Percentiles rank a stretch among this genome's conserved stretches.
Evolutionary conservation across 2,329 filamentous ascomycete species (phyloP).

Genomic region (Knoxdaviesia capensis): DNA sequence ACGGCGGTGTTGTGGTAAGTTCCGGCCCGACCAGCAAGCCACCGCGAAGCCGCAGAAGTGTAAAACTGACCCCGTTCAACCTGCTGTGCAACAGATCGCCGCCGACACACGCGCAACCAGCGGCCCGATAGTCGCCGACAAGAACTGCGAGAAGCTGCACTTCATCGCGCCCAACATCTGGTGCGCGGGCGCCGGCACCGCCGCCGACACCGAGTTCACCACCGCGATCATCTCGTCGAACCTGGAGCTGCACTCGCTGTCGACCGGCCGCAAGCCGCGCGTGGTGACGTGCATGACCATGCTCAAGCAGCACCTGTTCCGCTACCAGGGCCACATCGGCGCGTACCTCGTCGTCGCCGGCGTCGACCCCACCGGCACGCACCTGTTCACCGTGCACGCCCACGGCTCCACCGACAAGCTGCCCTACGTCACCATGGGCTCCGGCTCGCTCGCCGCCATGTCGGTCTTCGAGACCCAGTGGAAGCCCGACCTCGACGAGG

Average conservation of each 20-base stretch:
- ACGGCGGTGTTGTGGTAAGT: slow-evolving; percentile 84
- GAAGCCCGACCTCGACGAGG: slow-evolving; percentile 57
- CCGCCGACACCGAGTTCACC: slow-evolving; percentile 97
- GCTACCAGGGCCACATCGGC: slow-evolving; percentile 92
- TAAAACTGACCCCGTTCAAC: background rate
- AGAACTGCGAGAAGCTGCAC: slow-evolving; percentile 99
- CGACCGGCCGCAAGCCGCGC: slow-evolving; percentile 86
- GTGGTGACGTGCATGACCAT: slow-evolving; percentile 99
- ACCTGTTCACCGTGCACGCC: slow-evolving; percentile 95
- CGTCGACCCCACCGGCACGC: slow-evolving; percentile 83
- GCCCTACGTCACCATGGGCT: slow-evolving; percentile 98
- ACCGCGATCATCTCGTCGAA: slow-evolving; percentile 97
- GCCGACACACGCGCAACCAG: slow-evolving; percentile 95
- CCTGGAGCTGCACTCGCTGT: slow-evolving; percentile 91
- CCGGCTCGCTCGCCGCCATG: slow-evolving; percentile 90
- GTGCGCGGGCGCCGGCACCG: slow-evolving; percentile 95
- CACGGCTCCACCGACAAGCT: slow-evolving; percentile 98
- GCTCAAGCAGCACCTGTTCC: slow-evolving; percentile 98
- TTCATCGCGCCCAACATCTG: slow-evolving; percentile 98
- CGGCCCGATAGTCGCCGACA: slow-evolving; percentile 96
- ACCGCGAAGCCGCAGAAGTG: background rate
- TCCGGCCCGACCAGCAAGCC: background rate
- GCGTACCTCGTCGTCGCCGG: slow-evolving; percentile 95
- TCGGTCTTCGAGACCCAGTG: slow-evolving; percentile 93
- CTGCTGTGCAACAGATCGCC: slow-evolving; percentile 46